phyloP scores from a whole-genome alignment of 164 flowering plant species.

The Magnolia sinica region DNA sequence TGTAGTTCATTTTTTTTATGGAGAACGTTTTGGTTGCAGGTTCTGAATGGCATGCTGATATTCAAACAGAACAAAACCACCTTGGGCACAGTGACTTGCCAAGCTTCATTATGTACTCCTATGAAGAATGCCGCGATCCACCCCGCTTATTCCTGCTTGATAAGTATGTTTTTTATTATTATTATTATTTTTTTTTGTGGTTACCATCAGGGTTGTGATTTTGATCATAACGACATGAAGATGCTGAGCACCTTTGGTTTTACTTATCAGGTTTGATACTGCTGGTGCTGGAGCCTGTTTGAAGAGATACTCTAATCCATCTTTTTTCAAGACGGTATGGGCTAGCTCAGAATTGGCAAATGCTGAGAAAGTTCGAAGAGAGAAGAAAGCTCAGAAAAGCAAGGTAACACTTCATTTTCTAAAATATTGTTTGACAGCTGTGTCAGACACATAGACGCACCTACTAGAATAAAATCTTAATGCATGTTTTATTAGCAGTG shows the following conservation, averaged over 20 bases:
- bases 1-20: constrained; percentile 21
- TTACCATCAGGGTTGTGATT: not conserved
- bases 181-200: no score
- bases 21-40: constrained; percentile 57
- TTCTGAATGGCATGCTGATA: constrained; percentile 76
- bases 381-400: constrained; percentile 48
- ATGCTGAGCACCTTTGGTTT: not conserved
- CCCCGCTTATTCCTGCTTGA: constrained; percentile 86
- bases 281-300: constrained; percentile 22
- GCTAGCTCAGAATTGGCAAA: constrained; percentile 11
- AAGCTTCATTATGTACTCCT: constrained; percentile 72
- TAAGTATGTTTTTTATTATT: constrained; percentile 41
- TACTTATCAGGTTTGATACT: constrained; percentile 16
- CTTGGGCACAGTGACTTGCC: constrained; percentile 76
- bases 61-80: constrained; percentile 53
- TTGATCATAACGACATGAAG: not conserved
- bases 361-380: constrained; percentile 35
- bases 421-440: not conserved
- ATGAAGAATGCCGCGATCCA: constrained; percentile 85
- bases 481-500: not conserved
- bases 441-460: not conserved
- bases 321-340: constrained; percentile 14
- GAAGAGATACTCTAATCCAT: constrained; percentile 21
- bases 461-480: not conserved
- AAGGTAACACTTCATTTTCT: constrained; percentile 41